Percentiles rank a stretch among this genome's conserved stretches.
Evolutionary conservation across 768 basidiomycete genomes (phyloP).

Genomic region (Boletus sensibilis): DNA sequence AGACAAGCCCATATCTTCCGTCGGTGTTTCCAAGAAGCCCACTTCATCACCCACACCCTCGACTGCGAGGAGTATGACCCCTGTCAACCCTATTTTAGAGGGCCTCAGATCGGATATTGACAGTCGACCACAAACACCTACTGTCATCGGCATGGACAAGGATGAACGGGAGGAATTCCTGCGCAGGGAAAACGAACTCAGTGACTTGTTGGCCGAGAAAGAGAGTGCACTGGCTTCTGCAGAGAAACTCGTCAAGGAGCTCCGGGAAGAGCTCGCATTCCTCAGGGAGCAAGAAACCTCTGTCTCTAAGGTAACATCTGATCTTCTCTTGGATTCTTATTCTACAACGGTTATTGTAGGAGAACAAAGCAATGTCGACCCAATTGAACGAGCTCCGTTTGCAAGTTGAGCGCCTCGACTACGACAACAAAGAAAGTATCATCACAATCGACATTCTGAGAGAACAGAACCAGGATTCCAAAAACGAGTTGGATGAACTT

Average conservation of each 20-base stretch:
- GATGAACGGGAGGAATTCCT: constrained; percentile 98
- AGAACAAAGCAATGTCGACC: constrained; percentile 91
- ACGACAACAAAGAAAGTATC: constrained; percentile 92
- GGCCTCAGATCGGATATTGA: constrained; percentile 69
- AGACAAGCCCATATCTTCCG: constrained; percentile 50
- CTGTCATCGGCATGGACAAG: constrained; percentile 83
- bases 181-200: constrained; percentile 93
- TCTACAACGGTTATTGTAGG: constrained; percentile 44
- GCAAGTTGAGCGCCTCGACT: constrained; percentile 88
- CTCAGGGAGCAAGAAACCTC: constrained; percentile 87
- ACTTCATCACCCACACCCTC: constrained; percentile 64
- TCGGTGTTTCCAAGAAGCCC: constrained; percentile 46
- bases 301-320: constrained; percentile 60
- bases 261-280: constrained; percentile 85
- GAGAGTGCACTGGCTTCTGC: constrained; percentile 78
- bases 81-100: constrained; percentile 72
- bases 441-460: constrained; percentile 94
- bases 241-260: constrained; percentile 83
- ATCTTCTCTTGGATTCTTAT: constrained; percentile 2
- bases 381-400: constrained; percentile 92
- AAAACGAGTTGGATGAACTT: constrained; percentile 86
- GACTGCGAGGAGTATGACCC: constrained; percentile 67
- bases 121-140: constrained; percentile 90
- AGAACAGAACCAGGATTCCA: constrained; percentile 88
- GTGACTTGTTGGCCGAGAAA: constrained; percentile 88